phyloP scores from a whole-genome alignment of 345 rosid genomes.

The Syzygium jambos region DNA sequence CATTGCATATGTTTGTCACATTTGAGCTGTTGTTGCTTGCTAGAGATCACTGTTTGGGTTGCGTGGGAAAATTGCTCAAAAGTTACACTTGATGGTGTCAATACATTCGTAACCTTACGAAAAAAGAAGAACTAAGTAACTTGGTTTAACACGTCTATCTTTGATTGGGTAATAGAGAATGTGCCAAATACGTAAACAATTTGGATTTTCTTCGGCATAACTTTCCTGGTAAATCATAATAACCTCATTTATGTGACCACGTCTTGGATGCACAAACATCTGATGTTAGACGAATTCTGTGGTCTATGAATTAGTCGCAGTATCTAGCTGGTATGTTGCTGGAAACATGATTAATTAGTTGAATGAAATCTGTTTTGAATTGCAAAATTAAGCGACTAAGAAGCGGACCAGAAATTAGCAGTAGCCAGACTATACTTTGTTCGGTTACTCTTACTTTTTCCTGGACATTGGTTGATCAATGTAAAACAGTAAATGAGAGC shows the following conservation, averaged over 20 bases:
- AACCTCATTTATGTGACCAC: background rate
- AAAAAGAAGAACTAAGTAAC: background rate
- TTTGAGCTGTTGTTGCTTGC: background rate
- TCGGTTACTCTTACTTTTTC: background rate
- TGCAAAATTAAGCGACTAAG: background rate
- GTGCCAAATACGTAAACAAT: background rate
- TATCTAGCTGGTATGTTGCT: background rate
- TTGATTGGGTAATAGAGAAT: background rate
- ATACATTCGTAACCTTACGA: background rate
- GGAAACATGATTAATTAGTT: background rate
- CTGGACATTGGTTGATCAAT: background rate
- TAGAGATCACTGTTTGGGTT: background rate
- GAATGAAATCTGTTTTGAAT: background rate
- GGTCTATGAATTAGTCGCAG: background rate
- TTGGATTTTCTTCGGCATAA: background rate
- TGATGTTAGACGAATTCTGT: background rate
- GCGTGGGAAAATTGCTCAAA: background rate
- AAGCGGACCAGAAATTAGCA: background rate
- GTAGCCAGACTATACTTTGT: background rate
- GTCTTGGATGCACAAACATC: background rate
- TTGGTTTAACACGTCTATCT: background rate
- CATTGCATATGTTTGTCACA: background rate
- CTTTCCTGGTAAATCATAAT: background rate
- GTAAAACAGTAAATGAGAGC: background rate
- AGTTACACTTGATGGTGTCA: background rate